These are phyloP conservation scores for Ensete glaucum DNA, from an alignment of 176 grass and related monocot species.

Conservation along the genomic window DNA sequence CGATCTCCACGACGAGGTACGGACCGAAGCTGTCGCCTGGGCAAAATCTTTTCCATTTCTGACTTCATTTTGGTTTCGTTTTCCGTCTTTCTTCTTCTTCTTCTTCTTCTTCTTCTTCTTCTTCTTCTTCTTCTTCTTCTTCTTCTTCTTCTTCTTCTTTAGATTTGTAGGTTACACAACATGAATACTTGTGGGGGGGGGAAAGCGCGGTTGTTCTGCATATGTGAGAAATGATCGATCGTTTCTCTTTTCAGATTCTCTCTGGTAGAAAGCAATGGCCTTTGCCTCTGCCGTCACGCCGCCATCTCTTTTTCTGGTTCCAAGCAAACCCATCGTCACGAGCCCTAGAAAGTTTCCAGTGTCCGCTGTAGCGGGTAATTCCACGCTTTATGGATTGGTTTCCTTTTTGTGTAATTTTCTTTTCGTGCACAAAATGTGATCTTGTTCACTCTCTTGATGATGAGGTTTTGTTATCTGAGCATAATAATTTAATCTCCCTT, in stretches of 20 bases:
- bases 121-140: not conserved
- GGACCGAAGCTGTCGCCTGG: not conserved
- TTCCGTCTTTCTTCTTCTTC: not conserved
- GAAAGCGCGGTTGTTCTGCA: not conserved
- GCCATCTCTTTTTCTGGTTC: constrained; percentile 25
- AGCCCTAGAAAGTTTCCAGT: constrained; percentile 19
- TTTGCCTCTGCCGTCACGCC: constrained; percentile 28
- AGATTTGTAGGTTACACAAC: not conserved
- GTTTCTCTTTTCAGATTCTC: not conserved
- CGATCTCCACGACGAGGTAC: not conserved
- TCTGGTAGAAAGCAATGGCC: constrained; percentile 20
- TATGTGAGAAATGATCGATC: not conserved
- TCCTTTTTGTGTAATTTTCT: not conserved
- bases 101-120: not conserved
- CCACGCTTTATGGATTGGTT: not conserved
- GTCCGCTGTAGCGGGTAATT: constrained; percentile 30
- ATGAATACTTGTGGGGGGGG: not conserved
- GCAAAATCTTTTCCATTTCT: no score
- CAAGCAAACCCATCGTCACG: constrained; percentile 14
- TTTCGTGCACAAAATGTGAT: not conserved
- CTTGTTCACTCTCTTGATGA: not conserved
- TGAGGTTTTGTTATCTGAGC: not conserved
- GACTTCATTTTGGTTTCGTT: not conserved
- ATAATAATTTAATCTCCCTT: not conserved
- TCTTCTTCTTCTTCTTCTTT: not conserved